Base-by-base conservation (phyloP, 2,329 filamentous ascomycete species). In the Ciborinia camelliae region DNA sequence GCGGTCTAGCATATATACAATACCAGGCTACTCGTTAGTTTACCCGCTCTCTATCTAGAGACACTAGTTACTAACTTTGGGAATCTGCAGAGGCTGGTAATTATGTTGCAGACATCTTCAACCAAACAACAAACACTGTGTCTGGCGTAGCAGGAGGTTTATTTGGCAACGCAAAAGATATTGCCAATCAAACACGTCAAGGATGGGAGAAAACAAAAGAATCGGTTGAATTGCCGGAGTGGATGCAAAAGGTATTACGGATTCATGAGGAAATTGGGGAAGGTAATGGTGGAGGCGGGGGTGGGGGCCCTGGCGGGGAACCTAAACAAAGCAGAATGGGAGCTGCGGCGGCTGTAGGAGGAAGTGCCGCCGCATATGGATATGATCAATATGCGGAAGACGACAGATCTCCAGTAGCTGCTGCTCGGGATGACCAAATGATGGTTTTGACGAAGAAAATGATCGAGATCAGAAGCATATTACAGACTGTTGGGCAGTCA, bases 361-460 rank as follows among this genome's bases (percentile, higher is more conserved):
- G 89, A 35, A 88, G 89, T 41, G 91, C 88, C 39, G 86, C 89
- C 20, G 91, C 91, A 0, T 92, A 96, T 75, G 91, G 89, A 45
- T 89, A 93, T 72, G 87, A 91, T 28, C 82, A 88, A 65, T 85
- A 86, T 2, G 78, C 81, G 4, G 86, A 90, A 43, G 86, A 94
- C 43, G 86, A 89, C 68, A 81, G 87, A 63, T 80, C 82, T 10
- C 81, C 79, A 26, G 86, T 89, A 64, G 86, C 90, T 73, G 82
- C 84, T 57, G 91, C 92, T 23, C 87, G 87, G 72, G 95, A 99
- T 73, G 95, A 99, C 75, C 95, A 99, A 77, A 99, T 99, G 94
- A 99, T 99, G 95, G 83, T 97, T 71, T 81, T 99, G 73, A 99
- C 96, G 2, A 94, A 95, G 80, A 98, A 98, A 80, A 99, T 99